Percentiles rank a stretch among this genome's conserved stretches.
Evolutionary conservation across 2,329 filamentous ascomycete genomes (phyloP).

Genomic region (Paecilomyces formosus): DNA sequence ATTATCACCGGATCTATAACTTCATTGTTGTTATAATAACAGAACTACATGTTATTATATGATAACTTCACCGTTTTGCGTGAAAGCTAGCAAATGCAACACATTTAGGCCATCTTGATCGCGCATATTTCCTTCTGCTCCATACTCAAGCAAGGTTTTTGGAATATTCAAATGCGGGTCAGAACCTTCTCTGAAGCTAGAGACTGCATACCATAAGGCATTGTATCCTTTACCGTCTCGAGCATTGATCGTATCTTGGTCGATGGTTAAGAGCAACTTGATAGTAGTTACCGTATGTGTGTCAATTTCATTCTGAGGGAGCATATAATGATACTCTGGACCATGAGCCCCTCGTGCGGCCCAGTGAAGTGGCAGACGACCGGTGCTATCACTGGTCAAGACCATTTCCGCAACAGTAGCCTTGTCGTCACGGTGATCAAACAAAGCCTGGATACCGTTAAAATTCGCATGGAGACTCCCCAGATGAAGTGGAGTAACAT

Average conservation of each 20-base stretch:
- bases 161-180: background rate
- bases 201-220: conserved; percentile 2
- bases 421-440: background rate
- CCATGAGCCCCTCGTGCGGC: conserved; percentile 2
- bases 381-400: conserved; percentile 1
- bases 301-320: conserved; percentile 1
- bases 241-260: conserved; percentile 2
- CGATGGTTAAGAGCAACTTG: conserved; percentile 2
- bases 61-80: conserved; percentile 3
- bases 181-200: background rate
- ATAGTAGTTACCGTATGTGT: conserved; percentile 1
- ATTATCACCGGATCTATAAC: conserved; percentile 3
- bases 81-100: conserved; percentile 4
- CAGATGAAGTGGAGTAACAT: conserved; percentile 3
- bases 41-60: too few species aligned
- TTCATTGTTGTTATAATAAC: too few species aligned
- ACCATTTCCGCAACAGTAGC: conserved; percentile 1
- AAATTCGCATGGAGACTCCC: conserved; percentile 2
- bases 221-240: conserved; percentile 2
- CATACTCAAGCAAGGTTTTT: conserved; percentile 2
- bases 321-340: conserved; percentile 1
- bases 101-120: conserved; percentile 1
- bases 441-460: conserved; percentile 2
- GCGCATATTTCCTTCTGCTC: background rate
- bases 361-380: conserved; percentile 4